Evolutionary conservation across 2,329 filamentous ascomycete genomes (phyloP).

Genomic region (Meredithiella fracta): DNA sequence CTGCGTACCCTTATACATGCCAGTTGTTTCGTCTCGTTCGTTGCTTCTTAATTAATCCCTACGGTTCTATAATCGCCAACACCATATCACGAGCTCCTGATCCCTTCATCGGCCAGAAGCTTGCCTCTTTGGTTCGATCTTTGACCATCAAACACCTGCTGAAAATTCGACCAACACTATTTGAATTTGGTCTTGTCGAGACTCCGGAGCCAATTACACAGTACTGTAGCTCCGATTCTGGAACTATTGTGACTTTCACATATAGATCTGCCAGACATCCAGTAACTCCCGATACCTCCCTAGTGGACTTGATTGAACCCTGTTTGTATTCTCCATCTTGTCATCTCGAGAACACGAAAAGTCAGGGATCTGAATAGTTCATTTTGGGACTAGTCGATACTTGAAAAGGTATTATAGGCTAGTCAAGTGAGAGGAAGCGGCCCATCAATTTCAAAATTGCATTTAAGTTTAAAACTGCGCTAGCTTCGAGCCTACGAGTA

Average conservation of each 20-base stretch:
- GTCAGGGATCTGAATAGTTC: background rate
- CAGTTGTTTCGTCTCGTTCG: slow-evolving; percentile 1
- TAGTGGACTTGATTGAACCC: too few relatives aligned
- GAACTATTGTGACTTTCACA: too few relatives aligned
- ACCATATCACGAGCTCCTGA: background rate
- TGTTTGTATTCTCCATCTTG: background rate
- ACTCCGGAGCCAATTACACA: too few relatives aligned
- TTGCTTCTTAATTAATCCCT: background rate
- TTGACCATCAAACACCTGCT: background rate
- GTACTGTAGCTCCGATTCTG: too few relatives aligned
- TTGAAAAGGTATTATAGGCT: background rate
- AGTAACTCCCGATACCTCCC: too few relatives aligned
- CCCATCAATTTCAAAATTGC: background rate
- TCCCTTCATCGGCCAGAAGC: background rate
- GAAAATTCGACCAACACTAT: too few relatives aligned
- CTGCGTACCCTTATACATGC: background rate
- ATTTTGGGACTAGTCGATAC: background rate
- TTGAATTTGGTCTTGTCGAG: too few relatives aligned
- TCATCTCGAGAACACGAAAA: background rate
- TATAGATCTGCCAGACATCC: too few relatives aligned
- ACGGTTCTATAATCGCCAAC: background rate
- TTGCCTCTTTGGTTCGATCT: background rate
- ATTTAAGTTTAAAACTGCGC: background rate
- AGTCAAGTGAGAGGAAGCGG: background rate
- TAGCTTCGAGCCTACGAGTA: background rate